These are phyloP conservation scores for Calocera viscosa DNA, from an alignment of 768 basidiomycete species.

Conservation along the genomic window DNA sequence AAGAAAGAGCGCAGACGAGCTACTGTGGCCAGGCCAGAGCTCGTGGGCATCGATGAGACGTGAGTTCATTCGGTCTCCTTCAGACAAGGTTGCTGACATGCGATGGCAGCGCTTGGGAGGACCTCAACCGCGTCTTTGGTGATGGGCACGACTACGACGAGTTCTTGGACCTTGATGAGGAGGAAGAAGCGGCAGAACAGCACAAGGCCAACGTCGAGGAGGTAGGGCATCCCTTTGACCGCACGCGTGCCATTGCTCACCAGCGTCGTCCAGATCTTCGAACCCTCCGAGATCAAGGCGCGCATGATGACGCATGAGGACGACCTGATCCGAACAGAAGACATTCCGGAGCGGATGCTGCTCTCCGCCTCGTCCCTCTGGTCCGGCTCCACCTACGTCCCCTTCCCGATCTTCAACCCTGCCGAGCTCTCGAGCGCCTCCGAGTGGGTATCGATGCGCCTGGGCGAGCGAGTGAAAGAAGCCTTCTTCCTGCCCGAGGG, in stretches of 20 bases:
- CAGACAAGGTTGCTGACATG: constrained; percentile 15
- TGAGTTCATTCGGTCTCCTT: constrained; percentile 39
- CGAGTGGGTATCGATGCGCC: constrained; percentile 71
- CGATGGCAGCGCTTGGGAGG: constrained; percentile 72
- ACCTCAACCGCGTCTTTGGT: constrained; percentile 92
- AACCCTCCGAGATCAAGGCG: constrained; percentile 88
- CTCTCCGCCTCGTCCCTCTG: constrained; percentile 77
- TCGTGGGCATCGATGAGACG: constrained; percentile 73
- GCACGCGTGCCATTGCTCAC: too few species aligned
- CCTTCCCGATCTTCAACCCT: constrained; percentile 51
- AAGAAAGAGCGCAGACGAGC: constrained; percentile 55
- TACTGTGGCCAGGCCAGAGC: constrained; percentile 53
- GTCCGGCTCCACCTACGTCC: constrained; percentile 43
- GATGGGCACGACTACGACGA: constrained; percentile 94
- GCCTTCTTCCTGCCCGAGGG: constrained; percentile 58
- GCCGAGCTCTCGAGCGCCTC: constrained; percentile 70
- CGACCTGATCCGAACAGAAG: constrained; percentile 75
- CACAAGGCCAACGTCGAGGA: constrained; percentile 68
- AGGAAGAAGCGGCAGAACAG: constrained; percentile 40
- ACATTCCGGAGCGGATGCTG: constrained; percentile 94
- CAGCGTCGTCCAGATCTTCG: too few species aligned
- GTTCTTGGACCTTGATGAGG: constrained; percentile 70
- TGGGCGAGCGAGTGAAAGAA: constrained; percentile 56
- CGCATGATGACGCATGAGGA: constrained; percentile 86
- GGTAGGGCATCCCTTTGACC: too few species aligned